phyloP scores from a whole-genome alignment of 2,329 filamentous ascomycete genomes.

The Bipolaris oryzae region DNA sequence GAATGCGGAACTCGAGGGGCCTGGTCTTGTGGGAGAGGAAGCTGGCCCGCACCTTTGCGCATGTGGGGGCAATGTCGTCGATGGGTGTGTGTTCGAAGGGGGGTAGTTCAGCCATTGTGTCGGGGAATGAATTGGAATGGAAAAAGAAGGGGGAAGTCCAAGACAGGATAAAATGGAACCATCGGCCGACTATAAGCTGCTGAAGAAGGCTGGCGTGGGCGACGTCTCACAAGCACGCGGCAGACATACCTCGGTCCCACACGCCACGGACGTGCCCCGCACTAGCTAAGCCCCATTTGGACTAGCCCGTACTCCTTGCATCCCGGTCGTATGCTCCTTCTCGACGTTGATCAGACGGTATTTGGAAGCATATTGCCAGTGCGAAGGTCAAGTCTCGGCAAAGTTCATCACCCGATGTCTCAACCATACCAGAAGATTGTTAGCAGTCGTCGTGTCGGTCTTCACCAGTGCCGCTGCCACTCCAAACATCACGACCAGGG shows the following conservation, averaged over 20 bases:
- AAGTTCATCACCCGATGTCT: background rate
- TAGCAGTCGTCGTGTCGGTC: background rate
- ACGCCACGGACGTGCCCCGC: background rate
- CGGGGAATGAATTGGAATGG: background rate
- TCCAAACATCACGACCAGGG: no score
- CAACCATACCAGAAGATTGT: background rate
- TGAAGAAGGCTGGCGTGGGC: background rate
- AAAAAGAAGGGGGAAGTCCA: background rate
- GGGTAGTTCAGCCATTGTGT: conserved; percentile 18
- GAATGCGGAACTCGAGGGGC: conserved; percentile 77
- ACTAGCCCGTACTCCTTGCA: background rate
- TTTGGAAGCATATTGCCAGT: no score
- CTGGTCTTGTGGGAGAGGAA: conserved; percentile 83
- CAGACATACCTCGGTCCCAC: conserved; percentile 10
- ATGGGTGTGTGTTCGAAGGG: conserved; percentile 46
- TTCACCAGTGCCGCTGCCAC: no score
- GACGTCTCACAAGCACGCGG: conserved; percentile 7
- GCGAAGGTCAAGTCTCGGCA: no score
- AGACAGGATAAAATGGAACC: background rate
- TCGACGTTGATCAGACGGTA: background rate
- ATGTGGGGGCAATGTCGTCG: conserved; percentile 41
- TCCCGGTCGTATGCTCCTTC: background rate
- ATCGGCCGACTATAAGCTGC: conserved; percentile 8
- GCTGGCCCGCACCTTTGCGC: conserved; percentile 65
- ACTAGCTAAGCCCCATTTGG: background rate